Conservation (phyloP, 2,329 filamentous ascomycete genomes). For the Hymenotorrendiella dingleyae region DNA sequence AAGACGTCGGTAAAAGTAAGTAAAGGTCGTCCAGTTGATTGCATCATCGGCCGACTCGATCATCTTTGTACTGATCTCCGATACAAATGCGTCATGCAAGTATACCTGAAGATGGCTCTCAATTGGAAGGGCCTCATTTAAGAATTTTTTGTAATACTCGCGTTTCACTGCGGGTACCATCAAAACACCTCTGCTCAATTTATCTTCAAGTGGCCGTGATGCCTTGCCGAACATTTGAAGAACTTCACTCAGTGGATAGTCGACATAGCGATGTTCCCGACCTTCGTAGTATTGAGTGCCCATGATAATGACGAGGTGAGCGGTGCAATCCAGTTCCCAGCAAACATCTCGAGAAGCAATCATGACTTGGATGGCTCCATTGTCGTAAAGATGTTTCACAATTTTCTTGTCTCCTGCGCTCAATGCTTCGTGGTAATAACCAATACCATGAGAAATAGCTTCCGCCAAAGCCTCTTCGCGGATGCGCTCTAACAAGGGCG, state of each 20-base stretch:
- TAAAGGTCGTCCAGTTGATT: conserved; percentile 97
- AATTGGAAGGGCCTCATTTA: conserved; percentile 91
- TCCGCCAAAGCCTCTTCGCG: conserved; percentile 84
- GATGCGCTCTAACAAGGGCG: conserved; percentile 73
- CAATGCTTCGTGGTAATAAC: conserved; percentile 94
- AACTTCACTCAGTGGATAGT: conserved; percentile 90
- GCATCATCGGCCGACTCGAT: conserved; percentile 94
- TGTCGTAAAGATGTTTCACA: conserved; percentile 80
- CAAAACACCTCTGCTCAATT: conserved; percentile 80
- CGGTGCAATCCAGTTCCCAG: conserved; percentile 86
- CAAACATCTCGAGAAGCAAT: conserved; percentile 82
- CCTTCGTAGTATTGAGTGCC: conserved; percentile 97
- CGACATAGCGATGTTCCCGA: conserved; percentile 91
- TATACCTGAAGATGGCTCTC: conserved; percentile 91
- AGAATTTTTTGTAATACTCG: conserved; percentile 98
- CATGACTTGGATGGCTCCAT: conserved; percentile 66
- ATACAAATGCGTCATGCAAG: conserved; percentile 92
- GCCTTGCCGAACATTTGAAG: conserved; percentile 98
- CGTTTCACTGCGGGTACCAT: conserved; percentile 94
- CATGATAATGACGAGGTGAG: conserved; percentile 93
- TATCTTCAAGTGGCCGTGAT: conserved; percentile 70
- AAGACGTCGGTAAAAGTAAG: conserved; percentile 93
- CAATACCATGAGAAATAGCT: conserved; percentile 86
- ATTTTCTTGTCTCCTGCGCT: conserved; percentile 86
- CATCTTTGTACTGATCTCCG: conserved; percentile 93